These are phyloP conservation scores for Aspergillus indologenus DNA, from an alignment of 495 filamentous ascomycete genomes.

Conservation along the genomic window DNA sequence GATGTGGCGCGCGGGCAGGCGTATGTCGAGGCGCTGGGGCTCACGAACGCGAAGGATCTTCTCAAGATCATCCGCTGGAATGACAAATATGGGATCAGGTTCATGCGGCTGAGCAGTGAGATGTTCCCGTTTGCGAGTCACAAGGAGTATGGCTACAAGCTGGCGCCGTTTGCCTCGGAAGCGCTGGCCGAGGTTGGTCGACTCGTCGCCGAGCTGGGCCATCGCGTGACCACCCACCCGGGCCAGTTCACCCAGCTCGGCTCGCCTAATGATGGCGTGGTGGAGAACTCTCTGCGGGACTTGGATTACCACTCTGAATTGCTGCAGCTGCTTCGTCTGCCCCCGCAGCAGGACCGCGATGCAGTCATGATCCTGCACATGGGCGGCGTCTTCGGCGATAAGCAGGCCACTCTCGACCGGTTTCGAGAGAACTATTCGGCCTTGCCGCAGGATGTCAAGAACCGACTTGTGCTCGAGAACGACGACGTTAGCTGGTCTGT, in stretches of 20 bases:
- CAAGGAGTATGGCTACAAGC: slow-evolving; percentile 78
- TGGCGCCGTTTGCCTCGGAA: slow-evolving; percentile 81
- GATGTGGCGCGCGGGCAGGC: slow-evolving; percentile 59
- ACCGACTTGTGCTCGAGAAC: slow-evolving; percentile 86
- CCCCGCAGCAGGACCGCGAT: slow-evolving; percentile 77
- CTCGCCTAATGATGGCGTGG: slow-evolving; percentile 70
- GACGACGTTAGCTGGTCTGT: slow-evolving; percentile 90
- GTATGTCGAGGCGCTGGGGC: slow-evolving; percentile 73
- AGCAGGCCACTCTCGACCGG: slow-evolving; percentile 72
- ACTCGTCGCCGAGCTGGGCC: slow-evolving; percentile 75
- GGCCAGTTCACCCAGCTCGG: slow-evolving; percentile 93
- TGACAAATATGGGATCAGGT: slow-evolving; percentile 86
- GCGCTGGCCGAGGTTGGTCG: slow-evolving; percentile 72
- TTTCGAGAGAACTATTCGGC: slow-evolving; percentile 75
- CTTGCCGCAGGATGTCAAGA: slow-evolving; percentile 66
- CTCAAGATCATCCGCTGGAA: slow-evolving; percentile 90
- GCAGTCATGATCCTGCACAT: slow-evolving; percentile 95
- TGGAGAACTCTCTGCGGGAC: slow-evolving; percentile 73
- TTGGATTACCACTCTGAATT: slow-evolving; percentile 89
- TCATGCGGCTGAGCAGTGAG: slow-evolving; percentile 87
- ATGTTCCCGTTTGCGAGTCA: slow-evolving; percentile 98
- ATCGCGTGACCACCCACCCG: slow-evolving; percentile 86
- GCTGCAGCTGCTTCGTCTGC: slow-evolving; percentile 72
- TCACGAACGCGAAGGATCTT: slow-evolving; percentile 81
- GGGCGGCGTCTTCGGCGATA: slow-evolving; percentile 90